phyloP scores from a whole-genome alignment of 2,329 filamentous ascomycete species.

The Penicillium sp. region DNA sequence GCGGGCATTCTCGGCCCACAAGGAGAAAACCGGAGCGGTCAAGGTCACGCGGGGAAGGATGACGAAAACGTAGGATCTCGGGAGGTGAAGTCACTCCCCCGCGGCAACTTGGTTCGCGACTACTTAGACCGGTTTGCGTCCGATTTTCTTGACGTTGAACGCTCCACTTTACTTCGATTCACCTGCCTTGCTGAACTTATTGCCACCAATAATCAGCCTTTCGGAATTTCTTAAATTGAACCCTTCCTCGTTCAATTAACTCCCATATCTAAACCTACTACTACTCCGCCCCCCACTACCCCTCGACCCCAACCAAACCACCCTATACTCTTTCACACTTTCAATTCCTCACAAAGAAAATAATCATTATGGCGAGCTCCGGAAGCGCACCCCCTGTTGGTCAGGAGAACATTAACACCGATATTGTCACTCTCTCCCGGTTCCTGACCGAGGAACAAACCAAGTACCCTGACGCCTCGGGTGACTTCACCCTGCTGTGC shows the following conservation, averaged over 20 bases:
- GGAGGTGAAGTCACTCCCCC: conserved; percentile 15
- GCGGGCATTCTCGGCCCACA: conserved; percentile 11
- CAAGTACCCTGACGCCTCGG: conserved; percentile 91
- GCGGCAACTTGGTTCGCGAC: conserved; percentile 2
- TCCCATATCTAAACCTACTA: neutral
- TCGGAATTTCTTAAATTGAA: neutral
- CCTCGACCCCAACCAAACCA: neutral
- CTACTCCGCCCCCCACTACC: neutral
- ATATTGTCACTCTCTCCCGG: conserved; percentile 92
- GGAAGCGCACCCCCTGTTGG: conserved; percentile 55
- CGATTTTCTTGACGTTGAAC: conserved; percentile 17
- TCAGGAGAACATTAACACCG: conserved; percentile 83
- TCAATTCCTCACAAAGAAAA: conserved; percentile 2
- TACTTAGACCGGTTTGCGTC: conserved; percentile 24
- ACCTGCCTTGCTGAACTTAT: neutral
- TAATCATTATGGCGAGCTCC: conserved; percentile 43
- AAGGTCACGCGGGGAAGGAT: conserved; percentile 24
- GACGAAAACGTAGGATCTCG: conserved; percentile 20
- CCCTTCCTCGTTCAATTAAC: neutral
- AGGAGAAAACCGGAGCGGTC: conserved; percentile 18
- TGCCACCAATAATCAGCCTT: neutral
- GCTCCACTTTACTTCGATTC: conserved; percentile 8
- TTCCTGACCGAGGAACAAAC: conserved; percentile 95
- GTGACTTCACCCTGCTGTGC: conserved; percentile 98
- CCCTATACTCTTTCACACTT: neutral